Conservation (phyloP, 805 yeast genomes). For the Hanseniaspora hatyaiensis region DNA sequence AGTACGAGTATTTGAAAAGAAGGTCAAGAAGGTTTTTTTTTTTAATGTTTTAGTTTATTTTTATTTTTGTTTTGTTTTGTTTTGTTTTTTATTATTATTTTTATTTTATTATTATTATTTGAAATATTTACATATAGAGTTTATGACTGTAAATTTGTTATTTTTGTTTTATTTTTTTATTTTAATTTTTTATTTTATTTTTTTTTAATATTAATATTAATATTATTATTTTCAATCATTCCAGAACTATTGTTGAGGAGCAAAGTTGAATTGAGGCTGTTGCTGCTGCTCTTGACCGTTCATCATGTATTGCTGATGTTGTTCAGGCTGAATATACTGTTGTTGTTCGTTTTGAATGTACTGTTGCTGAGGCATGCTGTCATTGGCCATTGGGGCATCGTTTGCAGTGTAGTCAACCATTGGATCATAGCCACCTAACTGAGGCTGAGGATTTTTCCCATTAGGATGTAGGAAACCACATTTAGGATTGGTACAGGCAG, state of each 20-base stretch:
- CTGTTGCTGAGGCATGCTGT: not conserved
- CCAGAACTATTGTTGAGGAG: no score
- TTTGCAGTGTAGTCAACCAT: constrained; percentile 2
- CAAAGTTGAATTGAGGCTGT: not conserved
- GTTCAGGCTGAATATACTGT: not conserved
- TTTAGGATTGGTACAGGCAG: constrained; percentile 55
- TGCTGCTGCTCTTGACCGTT: not conserved
- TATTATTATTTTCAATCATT: no score
- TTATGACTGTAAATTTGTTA: no score
- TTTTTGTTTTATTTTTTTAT: no score
- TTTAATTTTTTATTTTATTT: no score
- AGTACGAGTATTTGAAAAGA: no score
- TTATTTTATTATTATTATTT: not conserved
- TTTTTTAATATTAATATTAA: no score
- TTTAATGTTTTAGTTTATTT: constrained; percentile 12
- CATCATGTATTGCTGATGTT: not conserved
- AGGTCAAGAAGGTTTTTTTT: no score
- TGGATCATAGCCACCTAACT: constrained; percentile 2
- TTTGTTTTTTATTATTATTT: constrained; percentile 6
- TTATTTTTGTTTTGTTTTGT: constrained; percentile 19
- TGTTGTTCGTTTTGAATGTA: not conserved
- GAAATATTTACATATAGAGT: no score
- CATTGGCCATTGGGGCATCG: not conserved
- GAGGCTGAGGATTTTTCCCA: constrained; percentile 43
- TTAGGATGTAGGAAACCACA: constrained; percentile 75